Evolutionary conservation across 108 stramenopile species (phyloP).

Genomic region (Conticribra guillardii): DNA sequence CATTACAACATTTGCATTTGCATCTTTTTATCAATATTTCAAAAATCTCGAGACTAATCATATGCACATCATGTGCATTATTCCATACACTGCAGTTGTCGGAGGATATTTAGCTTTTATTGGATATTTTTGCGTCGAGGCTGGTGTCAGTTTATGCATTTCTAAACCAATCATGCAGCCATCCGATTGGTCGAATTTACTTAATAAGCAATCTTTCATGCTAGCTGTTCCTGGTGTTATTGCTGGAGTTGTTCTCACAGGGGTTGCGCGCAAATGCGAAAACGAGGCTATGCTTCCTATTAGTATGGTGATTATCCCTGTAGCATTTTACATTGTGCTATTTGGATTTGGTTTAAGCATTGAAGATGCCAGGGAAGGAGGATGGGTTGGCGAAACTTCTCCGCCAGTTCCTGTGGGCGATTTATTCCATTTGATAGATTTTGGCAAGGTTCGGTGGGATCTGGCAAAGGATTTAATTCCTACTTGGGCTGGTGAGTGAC

Average conservation of each 20-base stretch:
- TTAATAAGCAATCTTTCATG: constrained; percentile 50
- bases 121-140: constrained; percentile 95
- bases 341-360: constrained; percentile 50
- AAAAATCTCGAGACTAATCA: too few species aligned
- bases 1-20: too few species aligned
- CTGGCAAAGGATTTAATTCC: constrained; percentile 64
- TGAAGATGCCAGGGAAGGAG: constrained; percentile 70
- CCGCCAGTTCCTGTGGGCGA: constrained; percentile 75
- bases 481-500: constrained; percentile 70
- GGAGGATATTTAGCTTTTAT: constrained; percentile 94
- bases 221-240: constrained; percentile 85
- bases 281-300: constrained; percentile 76
- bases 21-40: too few species aligned
- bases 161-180: constrained; percentile 68
- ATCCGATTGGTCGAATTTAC: constrained; percentile 72
- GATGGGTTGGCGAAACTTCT: constrained; percentile 82
- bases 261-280: constrained; percentile 57
- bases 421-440: constrained; percentile 75
- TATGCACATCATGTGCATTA: not conserved
- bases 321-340: constrained; percentile 81
- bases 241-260: constrained; percentile 76
- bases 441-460: constrained; percentile 78
- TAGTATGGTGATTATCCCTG: constrained; percentile 85
- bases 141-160: constrained; percentile 88
- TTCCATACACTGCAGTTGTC: constrained; percentile 3